Conservation (phyloP, 2,329 filamentous ascomycete genomes). For the Coniochaeta prunicola region DNA sequence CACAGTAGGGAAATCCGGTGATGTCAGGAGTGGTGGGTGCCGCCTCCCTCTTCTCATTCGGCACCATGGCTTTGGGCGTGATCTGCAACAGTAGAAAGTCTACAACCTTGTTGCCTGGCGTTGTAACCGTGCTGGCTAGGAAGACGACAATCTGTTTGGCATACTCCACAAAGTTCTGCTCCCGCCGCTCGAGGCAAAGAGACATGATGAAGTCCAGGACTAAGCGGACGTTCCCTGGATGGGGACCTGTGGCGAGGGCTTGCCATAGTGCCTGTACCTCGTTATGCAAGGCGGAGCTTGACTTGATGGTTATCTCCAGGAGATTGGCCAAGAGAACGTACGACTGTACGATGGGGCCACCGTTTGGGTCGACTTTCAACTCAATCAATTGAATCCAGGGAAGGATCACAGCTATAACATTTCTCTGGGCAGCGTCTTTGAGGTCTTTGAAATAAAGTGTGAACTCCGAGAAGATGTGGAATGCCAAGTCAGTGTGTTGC, state of each 20-base stretch:
- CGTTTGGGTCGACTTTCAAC: conserved; percentile 83
- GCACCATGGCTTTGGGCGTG: conserved; percentile 93
- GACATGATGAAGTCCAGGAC: conserved; percentile 95
- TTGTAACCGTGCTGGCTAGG: conserved; percentile 68
- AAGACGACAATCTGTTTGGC: conserved; percentile 98
- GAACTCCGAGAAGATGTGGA: conserved; percentile 93
- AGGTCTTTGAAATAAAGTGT: conserved; percentile 88
- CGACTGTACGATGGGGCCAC: conserved; percentile 81
- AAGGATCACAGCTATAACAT: conserved; percentile 87
- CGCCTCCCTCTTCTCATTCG: conserved; percentile 70
- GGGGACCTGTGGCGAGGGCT: conserved; percentile 84
- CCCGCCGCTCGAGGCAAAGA: conserved; percentile 83
- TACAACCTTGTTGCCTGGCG: conserved; percentile 80
- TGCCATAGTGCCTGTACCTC: conserved; percentile 98
- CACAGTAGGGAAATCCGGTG: conserved; percentile 75
- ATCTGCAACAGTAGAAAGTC: conserved; percentile 91
- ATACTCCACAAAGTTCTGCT: conserved; percentile 97
- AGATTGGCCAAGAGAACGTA: conserved; percentile 94
- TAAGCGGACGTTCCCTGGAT: conserved; percentile 88
- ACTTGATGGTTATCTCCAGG: conserved; percentile 92
- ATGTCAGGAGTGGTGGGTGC: conserved; percentile 66
- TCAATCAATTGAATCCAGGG: conserved; percentile 97
- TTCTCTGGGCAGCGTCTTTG: conserved; percentile 75
- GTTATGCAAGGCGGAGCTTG: conserved; percentile 80
- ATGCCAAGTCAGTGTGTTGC: conserved; percentile 82